Percentiles rank a stretch among this genome's conserved stretches.
Conservation (phyloP, 208 protist species). For the Crithidia thermophila region DNA sequence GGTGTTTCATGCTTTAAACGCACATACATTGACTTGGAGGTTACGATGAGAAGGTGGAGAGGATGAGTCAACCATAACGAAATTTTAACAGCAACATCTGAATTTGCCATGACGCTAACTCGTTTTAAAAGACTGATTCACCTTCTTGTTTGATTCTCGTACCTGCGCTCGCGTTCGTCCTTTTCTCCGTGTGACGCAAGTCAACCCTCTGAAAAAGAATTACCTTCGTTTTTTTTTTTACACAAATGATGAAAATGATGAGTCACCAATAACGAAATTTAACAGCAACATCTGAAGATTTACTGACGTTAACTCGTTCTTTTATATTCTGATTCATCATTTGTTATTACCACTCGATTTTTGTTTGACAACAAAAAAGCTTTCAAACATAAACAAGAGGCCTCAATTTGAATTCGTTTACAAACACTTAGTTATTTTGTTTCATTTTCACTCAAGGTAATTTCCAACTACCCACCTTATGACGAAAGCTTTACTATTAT, state of each 20-base stretch:
- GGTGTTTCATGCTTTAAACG: not conserved
- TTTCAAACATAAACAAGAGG: too few relatives aligned
- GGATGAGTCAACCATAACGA: slow-evolving; percentile 14
- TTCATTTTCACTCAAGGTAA: too few relatives aligned
- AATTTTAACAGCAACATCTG: slow-evolving; percentile 22
- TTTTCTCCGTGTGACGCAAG: not conserved
- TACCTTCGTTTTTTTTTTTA: not conserved
- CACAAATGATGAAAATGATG: not conserved
- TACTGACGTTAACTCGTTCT: slow-evolving; percentile 18
- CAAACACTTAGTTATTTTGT: too few relatives aligned
- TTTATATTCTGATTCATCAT: slow-evolving; percentile 10
- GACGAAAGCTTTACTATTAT: too few relatives aligned
- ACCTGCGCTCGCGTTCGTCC: too few relatives aligned
- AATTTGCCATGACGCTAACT: slow-evolving; percentile 16
- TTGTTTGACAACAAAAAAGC: too few relatives aligned
- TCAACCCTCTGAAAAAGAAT: too few relatives aligned
- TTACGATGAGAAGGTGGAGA: not conserved
- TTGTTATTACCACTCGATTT: too few relatives aligned
- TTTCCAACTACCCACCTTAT: too few relatives aligned
- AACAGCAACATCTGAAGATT: slow-evolving; percentile 23
- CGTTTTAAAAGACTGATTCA: too few relatives aligned
- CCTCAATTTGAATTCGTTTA: too few relatives aligned
- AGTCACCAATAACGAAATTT: slow-evolving; percentile 10
- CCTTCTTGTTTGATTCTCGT: slow-evolving; percentile 7
- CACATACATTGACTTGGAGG: not conserved